Evolutionary conservation across 2,329 filamentous ascomycete genomes (phyloP).

Genomic region (Fusarium nelsonii): DNA sequence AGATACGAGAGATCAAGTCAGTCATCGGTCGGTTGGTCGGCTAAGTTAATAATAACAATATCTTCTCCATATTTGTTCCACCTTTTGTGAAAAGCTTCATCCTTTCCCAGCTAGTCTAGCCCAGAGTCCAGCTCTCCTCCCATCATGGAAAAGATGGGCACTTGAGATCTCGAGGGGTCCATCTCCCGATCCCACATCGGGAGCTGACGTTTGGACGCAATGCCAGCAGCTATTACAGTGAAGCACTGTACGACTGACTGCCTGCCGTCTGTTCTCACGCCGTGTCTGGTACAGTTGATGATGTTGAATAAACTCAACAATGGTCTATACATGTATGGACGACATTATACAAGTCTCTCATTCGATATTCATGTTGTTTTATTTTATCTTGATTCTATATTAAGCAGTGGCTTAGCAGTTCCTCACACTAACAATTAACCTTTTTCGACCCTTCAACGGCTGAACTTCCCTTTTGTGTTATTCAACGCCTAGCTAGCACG

Average conservation of each 20-base stretch:
- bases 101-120: constrained; percentile 2
- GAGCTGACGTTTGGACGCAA: constrained; percentile 23
- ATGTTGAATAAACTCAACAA: background rate
- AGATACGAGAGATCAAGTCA: constrained; percentile 31
- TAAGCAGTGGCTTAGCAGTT: background rate
- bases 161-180: constrained; percentile 35
- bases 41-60: constrained; percentile 13
- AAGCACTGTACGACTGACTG: constrained; percentile 23
- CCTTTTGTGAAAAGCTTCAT: constrained; percentile 30
- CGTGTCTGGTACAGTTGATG: background rate
- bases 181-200: constrained; percentile 29
- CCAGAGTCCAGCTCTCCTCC: constrained; percentile 13
- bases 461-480: constrained; percentile 22
- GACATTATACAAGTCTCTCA: constrained; percentile 13
- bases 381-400: background rate
- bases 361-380: background rate
- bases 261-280: background rate
- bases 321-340: background rate
- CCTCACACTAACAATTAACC: constrained; percentile 15
- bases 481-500: constrained; percentile 16
- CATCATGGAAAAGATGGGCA: constrained; percentile 43
- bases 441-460: constrained; percentile 28
- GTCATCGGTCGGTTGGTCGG: constrained; percentile 21
- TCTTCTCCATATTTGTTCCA: constrained; percentile 36
- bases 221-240: constrained; percentile 7